Evolutionary conservation across 768 basidiomycete genomes (phyloP).

Genomic region (Naganishia vaughanmartiniae): DNA sequence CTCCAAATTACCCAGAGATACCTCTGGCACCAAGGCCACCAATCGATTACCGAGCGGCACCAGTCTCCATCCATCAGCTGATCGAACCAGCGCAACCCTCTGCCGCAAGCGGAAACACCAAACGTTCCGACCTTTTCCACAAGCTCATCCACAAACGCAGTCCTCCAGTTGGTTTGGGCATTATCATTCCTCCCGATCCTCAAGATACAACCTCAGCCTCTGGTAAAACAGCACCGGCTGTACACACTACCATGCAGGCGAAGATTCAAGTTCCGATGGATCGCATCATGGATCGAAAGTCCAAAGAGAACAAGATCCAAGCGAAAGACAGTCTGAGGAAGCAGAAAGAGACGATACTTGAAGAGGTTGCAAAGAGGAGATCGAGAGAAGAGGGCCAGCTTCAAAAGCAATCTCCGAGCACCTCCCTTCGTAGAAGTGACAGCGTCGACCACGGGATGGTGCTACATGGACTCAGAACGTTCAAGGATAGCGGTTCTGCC

Average conservation of each 20-base stretch:
- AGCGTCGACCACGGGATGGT: background rate
- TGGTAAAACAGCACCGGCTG: background rate
- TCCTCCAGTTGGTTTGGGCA: conserved; percentile 1
- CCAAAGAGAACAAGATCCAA: conserved; percentile 6
- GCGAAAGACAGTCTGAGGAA: background rate
- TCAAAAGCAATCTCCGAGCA: background rate
- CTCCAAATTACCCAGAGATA: background rate
- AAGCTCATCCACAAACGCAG: background rate
- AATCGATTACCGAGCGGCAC: background rate
- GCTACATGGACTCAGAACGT: background rate
- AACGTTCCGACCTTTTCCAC: background rate
- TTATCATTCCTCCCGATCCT: conserved; percentile 6
- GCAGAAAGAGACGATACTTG: conserved; percentile 8
- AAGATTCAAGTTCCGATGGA: conserved; percentile 4
- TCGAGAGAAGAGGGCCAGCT: background rate
- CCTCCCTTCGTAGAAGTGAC: background rate
- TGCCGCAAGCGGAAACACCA: background rate
- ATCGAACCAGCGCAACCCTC: background rate
- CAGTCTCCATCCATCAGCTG: conserved; percentile 1
- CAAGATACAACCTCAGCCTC: background rate
- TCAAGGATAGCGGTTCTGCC: background rate
- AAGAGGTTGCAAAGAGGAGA: background rate
- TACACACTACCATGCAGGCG: background rate
- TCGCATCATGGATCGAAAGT: conserved; percentile 7
- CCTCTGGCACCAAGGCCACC: background rate